phyloP scores from a whole-genome alignment of 2,329 filamentous ascomycete species.

The Grosmannia huntii region DNA sequence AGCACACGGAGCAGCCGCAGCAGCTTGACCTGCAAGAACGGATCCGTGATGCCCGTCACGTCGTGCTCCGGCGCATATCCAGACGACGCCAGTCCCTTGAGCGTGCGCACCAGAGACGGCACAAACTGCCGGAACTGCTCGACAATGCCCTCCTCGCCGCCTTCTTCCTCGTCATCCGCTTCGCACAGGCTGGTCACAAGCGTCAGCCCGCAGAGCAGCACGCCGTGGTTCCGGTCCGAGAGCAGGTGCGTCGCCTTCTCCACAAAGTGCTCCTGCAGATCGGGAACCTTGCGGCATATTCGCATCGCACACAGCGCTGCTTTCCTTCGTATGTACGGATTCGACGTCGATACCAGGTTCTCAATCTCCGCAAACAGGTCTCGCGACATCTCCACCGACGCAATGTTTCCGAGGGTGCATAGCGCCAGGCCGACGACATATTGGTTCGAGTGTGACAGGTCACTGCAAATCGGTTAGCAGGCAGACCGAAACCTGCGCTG shows the following conservation, averaged over 20 bases:
- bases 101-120: conserved; percentile 72
- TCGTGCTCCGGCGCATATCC: conserved; percentile 97
- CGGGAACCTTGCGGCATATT: conserved; percentile 95
- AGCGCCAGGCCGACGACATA: conserved; percentile 95
- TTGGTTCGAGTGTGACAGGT: conserved; percentile 93
- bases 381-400: conserved; percentile 94
- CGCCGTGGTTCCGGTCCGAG: conserved; percentile 89
- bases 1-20: conserved; percentile 75
- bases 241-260: conserved; percentile 85
- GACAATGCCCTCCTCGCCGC: conserved; percentile 68
- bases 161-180: conserved; percentile 86
- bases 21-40: conserved; percentile 95
- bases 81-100: conserved; percentile 87
- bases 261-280: conserved; percentile 91
- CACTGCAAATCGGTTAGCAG: conserved; percentile 44
- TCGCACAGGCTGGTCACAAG: conserved; percentile 87
- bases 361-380: conserved; percentile 96
- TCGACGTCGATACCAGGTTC: conserved; percentile 77
- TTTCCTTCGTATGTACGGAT: conserved; percentile 97
- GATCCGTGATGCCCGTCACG: conserved; percentile 94
- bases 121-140: conserved; percentile 83
- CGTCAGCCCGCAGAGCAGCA: conserved; percentile 83
- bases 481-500: neutral
- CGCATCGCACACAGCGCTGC: conserved; percentile 98
- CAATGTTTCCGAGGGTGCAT: conserved; percentile 94